phyloP scores from a whole-genome alignment of 1,284 basidiomycete species.

The Uromyces viciae-fabae region DNA sequence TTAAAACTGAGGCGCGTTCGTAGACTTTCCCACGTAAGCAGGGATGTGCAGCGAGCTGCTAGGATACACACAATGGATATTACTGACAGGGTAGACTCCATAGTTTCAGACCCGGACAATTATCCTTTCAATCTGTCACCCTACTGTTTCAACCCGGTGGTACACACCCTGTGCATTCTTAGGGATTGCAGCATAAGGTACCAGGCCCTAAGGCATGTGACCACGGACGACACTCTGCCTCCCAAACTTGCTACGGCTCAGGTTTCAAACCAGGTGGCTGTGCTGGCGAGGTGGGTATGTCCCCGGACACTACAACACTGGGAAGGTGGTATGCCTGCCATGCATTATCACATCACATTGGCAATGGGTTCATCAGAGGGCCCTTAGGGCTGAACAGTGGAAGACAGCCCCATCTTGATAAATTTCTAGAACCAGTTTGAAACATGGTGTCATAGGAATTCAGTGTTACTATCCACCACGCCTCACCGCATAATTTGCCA shows the following conservation, averaged over 20 bases:
- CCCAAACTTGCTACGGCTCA: background rate
- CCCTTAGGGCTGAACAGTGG: no score
- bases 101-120: background rate
- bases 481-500: no score
- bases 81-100: background rate
- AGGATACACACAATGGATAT: background rate
- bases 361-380: no score
- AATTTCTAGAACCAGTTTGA: no score
- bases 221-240: background rate
- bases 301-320: no score
- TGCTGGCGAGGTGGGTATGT: no score
- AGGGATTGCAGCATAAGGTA: background rate
- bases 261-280: background rate
- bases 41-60: background rate
- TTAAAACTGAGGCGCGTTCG: no score
- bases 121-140: background rate
- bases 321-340: background rate
- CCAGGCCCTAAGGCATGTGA: background rate
- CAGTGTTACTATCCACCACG: no score
- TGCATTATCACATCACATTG: no score
- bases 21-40: no score
- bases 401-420: no score
- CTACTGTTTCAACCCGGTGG: background rate
- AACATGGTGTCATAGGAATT: no score
- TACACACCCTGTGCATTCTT: background rate